Evolutionary conservation across 495 filamentous ascomycete species (phyloP), one percentile per base, ranked within the genome.

Genomic region (Eremomyces bilateralis): DNA sequence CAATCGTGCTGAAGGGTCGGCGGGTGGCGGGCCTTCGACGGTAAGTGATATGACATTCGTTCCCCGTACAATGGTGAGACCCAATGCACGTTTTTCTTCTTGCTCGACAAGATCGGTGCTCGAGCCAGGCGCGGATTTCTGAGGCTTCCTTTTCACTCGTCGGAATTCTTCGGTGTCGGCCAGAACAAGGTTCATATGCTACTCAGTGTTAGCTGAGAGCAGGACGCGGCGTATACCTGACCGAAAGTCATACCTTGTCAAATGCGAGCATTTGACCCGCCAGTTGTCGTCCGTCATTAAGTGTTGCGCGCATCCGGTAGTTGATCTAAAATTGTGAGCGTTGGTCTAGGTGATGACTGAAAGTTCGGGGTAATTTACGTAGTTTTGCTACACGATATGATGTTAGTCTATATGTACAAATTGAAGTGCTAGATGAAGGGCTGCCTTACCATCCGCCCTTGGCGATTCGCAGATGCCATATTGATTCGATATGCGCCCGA

Each of bases 141-240:
- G 91, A 29, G 65, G 58, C 39, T 76, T 69, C 64, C 84, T 93
- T 51, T 80, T 71, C 4, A 85, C 80, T 45, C 78, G 77, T 48
- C 88, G 84, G 58, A 94, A 95, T 57, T 99, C 88, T 68, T 99
- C 88, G 50, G 90, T 94, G 50, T 99, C 88, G 52, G 85, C 90
- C 31, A 99, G 73, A 40, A 99, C 88, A 40, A 99, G 72, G 57
- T 99, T 99, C 90, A 95, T 94, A 56, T 95, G 88, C 81, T 94
- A 41, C 57, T 37, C 10, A 10, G 28, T 34, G 18, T 34, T 6
- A 36, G 36, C 12, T 15, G 4, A 16, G 29, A 16, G 31, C 4
- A 21, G 4, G 22, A 37, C 36, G 33, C n/a, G n/a, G 36, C 29
- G 8, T 6, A 28, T 16, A 25, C 5, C 29, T 8, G n/a, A 3